phyloP scores from a whole-genome alignment of 2,329 filamentous ascomycete genomes.

The Colletotrichum sp. region DNA sequence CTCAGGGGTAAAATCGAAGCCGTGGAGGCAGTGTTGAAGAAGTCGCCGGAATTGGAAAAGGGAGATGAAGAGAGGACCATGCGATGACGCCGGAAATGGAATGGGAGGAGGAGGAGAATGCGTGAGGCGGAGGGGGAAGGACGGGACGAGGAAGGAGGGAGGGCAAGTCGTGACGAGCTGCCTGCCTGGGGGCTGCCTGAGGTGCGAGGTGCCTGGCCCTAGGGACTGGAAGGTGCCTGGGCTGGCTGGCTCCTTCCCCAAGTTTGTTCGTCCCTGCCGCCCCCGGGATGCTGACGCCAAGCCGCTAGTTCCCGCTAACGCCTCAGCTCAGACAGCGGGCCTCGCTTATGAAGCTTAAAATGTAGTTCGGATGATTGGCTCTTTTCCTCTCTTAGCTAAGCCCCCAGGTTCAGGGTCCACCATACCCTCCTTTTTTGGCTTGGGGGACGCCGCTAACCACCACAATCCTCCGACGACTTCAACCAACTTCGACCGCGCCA shows the following conservation, averaged over 20 bases:
- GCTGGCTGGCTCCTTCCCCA: neutral
- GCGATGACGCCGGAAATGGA: neutral
- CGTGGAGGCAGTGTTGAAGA: neutral
- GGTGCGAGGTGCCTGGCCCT: neutral
- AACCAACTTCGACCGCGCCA: neutral
- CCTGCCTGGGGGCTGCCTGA: neutral
- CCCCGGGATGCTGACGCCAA: neutral
- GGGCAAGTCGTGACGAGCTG: neutral
- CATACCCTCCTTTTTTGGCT: neutral
- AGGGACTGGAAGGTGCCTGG: neutral
- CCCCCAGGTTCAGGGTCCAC: neutral
- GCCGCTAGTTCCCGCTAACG: neutral
- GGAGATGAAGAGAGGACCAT: neutral
- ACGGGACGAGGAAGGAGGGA: neutral
- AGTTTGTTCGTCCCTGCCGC: neutral
- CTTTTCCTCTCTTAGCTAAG: neutral
- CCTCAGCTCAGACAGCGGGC: neutral
- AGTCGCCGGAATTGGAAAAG: neutral
- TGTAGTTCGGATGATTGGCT: neutral
- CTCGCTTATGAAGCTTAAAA: neutral
- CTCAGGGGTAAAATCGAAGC: neutral
- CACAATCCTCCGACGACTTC: neutral
- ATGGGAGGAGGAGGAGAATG: neutral
- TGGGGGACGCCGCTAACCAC: neutral
- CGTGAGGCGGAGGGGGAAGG: neutral